These are phyloP conservation scores for Aegilops tauschii DNA, from an alignment of 176 grass and related monocot species.

Conservation along the genomic window DNA sequence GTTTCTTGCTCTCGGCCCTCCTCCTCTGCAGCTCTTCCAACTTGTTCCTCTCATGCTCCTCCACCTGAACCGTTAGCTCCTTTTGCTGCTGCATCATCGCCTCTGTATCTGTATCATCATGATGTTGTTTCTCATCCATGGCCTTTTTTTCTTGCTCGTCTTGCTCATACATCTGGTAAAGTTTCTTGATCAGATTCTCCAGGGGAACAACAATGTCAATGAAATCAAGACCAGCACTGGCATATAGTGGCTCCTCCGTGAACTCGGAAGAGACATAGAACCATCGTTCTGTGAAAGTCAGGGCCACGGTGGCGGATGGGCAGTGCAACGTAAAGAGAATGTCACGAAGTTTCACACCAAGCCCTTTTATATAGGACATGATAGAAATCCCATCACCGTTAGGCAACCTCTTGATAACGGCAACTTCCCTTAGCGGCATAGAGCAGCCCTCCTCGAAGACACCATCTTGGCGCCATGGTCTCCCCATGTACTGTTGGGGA, in stretches of 20 bases:
- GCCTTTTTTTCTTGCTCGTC: background rate
- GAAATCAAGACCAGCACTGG: background rate
- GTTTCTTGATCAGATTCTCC: constrained; percentile 10
- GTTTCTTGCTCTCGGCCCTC: background rate
- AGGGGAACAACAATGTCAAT: background rate
- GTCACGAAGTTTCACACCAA: background rate
- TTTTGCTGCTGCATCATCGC: background rate
- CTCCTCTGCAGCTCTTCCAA: background rate
- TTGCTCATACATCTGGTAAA: constrained; percentile 13
- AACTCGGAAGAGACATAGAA: background rate
- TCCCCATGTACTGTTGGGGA: background rate
- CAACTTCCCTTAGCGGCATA: background rate
- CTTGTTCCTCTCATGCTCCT: background rate
- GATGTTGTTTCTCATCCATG: background rate
- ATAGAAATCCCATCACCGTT: background rate
- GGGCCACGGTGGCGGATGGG: background rate
- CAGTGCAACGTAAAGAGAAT: background rate
- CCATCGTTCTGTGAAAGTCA: background rate
- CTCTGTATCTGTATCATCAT: background rate
- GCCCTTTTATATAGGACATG: background rate
- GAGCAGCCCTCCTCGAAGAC: background rate
- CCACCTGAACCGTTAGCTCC: background rate
- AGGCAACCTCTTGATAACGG: background rate
- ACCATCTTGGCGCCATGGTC: background rate
- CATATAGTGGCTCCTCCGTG: background rate